Conservation (phyloP, 2,329 filamentous ascomycete genomes). For the Penicillium sp. region DNA sequence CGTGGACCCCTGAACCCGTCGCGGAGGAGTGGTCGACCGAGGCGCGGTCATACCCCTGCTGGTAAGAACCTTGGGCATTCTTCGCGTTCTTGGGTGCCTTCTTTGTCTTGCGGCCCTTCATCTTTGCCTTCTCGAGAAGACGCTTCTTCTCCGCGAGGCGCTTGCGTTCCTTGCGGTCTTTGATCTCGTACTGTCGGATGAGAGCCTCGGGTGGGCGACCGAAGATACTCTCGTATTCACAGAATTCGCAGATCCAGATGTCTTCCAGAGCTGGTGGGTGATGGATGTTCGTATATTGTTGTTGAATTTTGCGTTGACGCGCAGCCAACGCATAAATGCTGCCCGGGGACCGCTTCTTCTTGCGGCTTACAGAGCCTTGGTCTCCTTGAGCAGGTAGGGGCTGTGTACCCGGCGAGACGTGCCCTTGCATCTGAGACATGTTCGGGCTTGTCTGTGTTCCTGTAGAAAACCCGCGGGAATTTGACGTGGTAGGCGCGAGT, state of each 20-base stretch:
- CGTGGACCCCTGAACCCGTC: slow-evolving; percentile 43
- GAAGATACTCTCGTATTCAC: slow-evolving; percentile 95
- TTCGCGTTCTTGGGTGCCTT: slow-evolving; percentile 71
- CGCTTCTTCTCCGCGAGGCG: slow-evolving; percentile 82
- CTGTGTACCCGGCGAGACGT: slow-evolving; percentile 25
- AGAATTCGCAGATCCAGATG: slow-evolving; percentile 96
- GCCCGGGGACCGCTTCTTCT: slow-evolving; percentile 63
- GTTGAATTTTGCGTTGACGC: slow-evolving; percentile 71
- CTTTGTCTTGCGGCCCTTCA: slow-evolving; percentile 85
- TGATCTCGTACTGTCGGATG: slow-evolving; percentile 90
- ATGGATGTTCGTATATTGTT: slow-evolving; percentile 72
- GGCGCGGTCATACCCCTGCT: slow-evolving; percentile 43
- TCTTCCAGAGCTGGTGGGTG: slow-evolving; percentile 70
- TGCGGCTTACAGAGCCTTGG: slow-evolving; percentile 55
- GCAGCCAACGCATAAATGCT: slow-evolving; percentile 75
- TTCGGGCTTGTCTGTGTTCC: slow-evolving; percentile 57
- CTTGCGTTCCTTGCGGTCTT: slow-evolving; percentile 80
- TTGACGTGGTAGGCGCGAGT: slow-evolving; percentile 33
- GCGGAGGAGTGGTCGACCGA: slow-evolving; percentile 40
- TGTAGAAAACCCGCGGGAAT: slow-evolving; percentile 46
- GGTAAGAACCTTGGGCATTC: slow-evolving; percentile 36
- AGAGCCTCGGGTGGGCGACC: slow-evolving; percentile 80
- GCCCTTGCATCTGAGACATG: slow-evolving; percentile 41
- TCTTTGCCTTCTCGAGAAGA: slow-evolving; percentile 87
- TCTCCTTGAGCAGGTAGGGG: slow-evolving; percentile 41